Evolutionary conservation across 441 rosid genomes (phyloP), one percentile per base, ranked within the genome.

Genomic region (Pelargonium australe): DNA sequence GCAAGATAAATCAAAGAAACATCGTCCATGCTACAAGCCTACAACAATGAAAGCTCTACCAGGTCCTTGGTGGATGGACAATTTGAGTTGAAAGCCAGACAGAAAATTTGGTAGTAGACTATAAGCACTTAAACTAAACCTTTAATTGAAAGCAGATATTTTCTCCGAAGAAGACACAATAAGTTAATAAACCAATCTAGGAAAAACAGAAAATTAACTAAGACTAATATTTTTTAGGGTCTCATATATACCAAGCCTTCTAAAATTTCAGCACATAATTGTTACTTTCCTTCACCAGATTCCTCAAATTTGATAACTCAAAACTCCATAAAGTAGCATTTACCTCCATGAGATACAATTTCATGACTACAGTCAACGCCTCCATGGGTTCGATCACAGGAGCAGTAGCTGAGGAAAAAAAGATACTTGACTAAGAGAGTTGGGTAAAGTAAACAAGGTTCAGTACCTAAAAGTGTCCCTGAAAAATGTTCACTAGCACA

Each of bases 281-380:
- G 43, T 40, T 6, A 40, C 43, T 40, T 40, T 40, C 7, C 9
- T 40, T 40, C 1, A 40, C 43, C 43, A 40, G 43, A 40, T 40
- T 40, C 43, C 43, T 40, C 43, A 40, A 6, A 40, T 40, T 40
- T 40, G 43, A 40, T 40, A 40, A 40, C 9, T 2, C 5, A 40
- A 40, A 40, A 40, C 61, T 55, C 61, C 61, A 51, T 7, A 73
- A 58, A 70, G 47, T 0, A 76, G 14, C 11, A 60, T 16, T 11
- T 75, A 88, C 97, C 95, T 88, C 70, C 82, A 75, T 63, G 89
- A 19, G 97, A 88, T 44, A 94, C 91, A 70, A 94, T 77, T 80
- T 88, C 94, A 40, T 87, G 64, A 77, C 96, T 81, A 71, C 97
- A 94, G 81, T 94, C 99, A 82, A 94, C 86, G 61, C 97, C 99